Evolutionary conservation across 2,329 filamentous ascomycete species (phyloP), one percentile per base, ranked within the genome.

Genomic region (Scortechinia acanthostroma): DNA sequence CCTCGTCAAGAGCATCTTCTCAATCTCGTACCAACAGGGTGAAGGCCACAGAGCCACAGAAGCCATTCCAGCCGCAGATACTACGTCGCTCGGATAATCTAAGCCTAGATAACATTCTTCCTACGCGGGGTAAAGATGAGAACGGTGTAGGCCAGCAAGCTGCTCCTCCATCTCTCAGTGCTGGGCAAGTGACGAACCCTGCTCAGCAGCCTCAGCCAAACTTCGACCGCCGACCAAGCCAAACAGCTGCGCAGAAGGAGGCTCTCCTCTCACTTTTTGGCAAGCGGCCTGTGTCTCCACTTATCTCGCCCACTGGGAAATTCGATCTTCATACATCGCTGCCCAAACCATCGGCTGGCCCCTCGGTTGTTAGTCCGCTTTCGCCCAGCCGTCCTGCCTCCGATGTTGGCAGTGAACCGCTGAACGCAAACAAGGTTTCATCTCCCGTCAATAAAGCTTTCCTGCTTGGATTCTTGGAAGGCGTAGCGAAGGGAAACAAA

Each of bases 361-460:
- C 35, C 14, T 10, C 35, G 14, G 10, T 40, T 10, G 17, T 40
- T 10, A 40, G 35, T 19, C 35, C 35, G 20, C 35, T 40, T 17
- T 40, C 35, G 17, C 17, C 35, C 35, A 10, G 10, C 35, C 6
- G 6, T 40, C 6, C 17, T 40, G 13, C 35, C 35, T 6, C 6
- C 6, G 17, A 13, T 40, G 13, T 10, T 17, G 35, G 17, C 35
- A 17, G 6, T 13, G 35, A 6, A 40, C 35, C 35, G 13, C 35
- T 19, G 10, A 6, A 6, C 44, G 10, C 35, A 6, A 10, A 40
- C 17, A 13, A 17, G 6, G 17, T 19, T 40, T 10, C 35, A 10
- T 66, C 65, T 10, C 69, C 73, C 0, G 68, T 65, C 3, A 69
- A 79, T 50, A 76, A 75, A 56, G 68, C 65, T 1, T 79, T 79